Evolutionary conservation across 179 eudicot genomes (phyloP), one percentile per base, ranked within the genome.

Genomic region (Patellifolia procumbens): DNA sequence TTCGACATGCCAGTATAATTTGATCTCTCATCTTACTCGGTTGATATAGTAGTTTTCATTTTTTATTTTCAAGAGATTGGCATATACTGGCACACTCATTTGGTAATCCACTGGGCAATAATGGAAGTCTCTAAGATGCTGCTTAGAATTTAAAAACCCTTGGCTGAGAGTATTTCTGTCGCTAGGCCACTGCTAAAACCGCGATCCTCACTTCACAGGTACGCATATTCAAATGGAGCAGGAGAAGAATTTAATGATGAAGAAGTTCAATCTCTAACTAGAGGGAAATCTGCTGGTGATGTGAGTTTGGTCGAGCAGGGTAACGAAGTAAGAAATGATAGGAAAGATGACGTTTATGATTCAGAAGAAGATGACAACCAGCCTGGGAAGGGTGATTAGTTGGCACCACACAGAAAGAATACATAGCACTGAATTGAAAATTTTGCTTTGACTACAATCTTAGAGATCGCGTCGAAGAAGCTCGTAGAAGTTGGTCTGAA

Each of bases 261-360:
- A 75, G 98, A 92, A 90, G 81, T 86, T 60, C 90, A 95, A 81
- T 77, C 93, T 39, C 88, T 95, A 20, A 88, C 86, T 75, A 79
- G 83, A 72, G 88, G 84, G 68, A 78, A 82, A 67, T 83, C 91
- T 7, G 80, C 78, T 70, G 96, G 96, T 3, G 95, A 91, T 73
- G 79, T 92, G 31, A 74, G 86, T 81, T 78, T 94, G 87, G 94
- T 94, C 28, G 88, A 85, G 72, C 94, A 81, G 69, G 88, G 75
- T 13, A 88, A 85, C 64, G 83, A 81, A 16, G 89, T 77, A 7
- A 86, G 69, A 68, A 75, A 78, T 48, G 79, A 35, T 73, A 85
- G 81, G 22, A 71, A 52, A 43, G 73, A 70, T 20, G 85, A 85
- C 58, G 68, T 68, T 31, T 84, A 79, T 39, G 87, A 88, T 78